Percentiles rank a stretch among this genome's conserved stretches.
Conservation (phyloP, 768 basidiomycete species). For the Suillus brevipes region DNA sequence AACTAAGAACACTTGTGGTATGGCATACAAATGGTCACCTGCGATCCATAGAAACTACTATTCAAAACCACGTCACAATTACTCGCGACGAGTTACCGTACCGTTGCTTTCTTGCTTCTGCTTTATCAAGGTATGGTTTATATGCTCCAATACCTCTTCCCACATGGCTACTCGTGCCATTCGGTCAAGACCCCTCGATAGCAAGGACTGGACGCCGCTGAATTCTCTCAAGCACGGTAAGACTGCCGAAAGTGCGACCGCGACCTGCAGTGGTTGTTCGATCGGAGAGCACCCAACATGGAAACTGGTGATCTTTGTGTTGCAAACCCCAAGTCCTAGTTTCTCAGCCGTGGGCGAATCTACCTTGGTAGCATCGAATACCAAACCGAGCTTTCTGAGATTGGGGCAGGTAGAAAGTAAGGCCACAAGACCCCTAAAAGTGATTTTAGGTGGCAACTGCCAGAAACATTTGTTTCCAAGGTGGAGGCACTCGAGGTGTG, state of each 20-base stretch:
- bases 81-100: background rate
- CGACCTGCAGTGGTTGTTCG: background rate
- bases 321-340: background rate
- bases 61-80: background rate
- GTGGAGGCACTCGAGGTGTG: background rate
- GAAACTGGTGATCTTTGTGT: background rate
- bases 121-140: background rate
- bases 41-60: background rate
- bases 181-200: background rate
- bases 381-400: background rate
- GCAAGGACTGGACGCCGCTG: background rate
- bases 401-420: background rate
- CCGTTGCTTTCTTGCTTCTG: background rate
- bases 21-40: background rate
- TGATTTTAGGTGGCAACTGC: background rate
- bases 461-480: background rate
- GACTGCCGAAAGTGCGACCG: background rate
- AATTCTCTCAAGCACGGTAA: background rate
- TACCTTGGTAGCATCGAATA: background rate
- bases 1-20: background rate
- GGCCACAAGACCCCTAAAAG: background rate
- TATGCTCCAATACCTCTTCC: background rate
- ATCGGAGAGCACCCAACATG: background rate
- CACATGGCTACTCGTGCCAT: background rate
- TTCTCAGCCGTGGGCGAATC: background rate